Percentiles rank a stretch among this genome's conserved stretches.
These are phyloP conservation scores for Sordariomycetes sp. DNA, from an alignment of 2,329 filamentous ascomycete genomes.

Conservation along the genomic window DNA sequence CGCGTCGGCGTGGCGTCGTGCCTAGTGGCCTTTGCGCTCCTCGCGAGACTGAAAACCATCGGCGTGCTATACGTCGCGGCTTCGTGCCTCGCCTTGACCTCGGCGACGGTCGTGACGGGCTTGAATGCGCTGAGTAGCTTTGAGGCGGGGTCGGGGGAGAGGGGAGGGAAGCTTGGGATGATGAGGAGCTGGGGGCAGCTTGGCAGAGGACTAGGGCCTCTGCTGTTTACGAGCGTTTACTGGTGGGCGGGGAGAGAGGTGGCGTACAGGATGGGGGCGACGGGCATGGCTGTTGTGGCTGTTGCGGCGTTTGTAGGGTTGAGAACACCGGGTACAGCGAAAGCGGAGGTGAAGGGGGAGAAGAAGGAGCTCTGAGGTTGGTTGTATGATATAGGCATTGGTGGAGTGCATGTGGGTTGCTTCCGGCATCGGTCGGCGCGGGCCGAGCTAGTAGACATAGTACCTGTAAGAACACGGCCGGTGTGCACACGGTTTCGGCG, in stretches of 20 bases:
- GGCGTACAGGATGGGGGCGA: slow-evolving; percentile 70
- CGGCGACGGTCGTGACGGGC: slow-evolving; percentile 87
- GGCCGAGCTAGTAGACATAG: background rate
- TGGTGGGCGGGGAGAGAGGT: slow-evolving; percentile 93
- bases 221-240: slow-evolving; percentile 89
- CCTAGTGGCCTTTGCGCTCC: slow-evolving; percentile 65
- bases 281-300: slow-evolving; percentile 65
- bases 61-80: slow-evolving; percentile 68
- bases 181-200: slow-evolving; percentile 75
- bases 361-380: slow-evolving; percentile 3
- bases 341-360: background rate
- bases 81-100: slow-evolving; percentile 75
- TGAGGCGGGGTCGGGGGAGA: slow-evolving; percentile 66
- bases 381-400: background rate
- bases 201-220: slow-evolving; percentile 72
- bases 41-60: slow-evolving; percentile 57
- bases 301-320: slow-evolving; percentile 58
- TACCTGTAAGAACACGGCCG: background rate
- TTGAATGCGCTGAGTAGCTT: slow-evolving; percentile 87
- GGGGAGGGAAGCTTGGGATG: slow-evolving; percentile 76
- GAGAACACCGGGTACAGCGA: slow-evolving; percentile 39
- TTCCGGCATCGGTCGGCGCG: background rate
- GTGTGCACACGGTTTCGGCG: background rate
- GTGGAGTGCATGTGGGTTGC: background rate
- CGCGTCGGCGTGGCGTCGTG: slow-evolving; percentile 68